phyloP scores from a whole-genome alignment of 768 basidiomycete genomes.

The Termitomyces sp. region DNA sequence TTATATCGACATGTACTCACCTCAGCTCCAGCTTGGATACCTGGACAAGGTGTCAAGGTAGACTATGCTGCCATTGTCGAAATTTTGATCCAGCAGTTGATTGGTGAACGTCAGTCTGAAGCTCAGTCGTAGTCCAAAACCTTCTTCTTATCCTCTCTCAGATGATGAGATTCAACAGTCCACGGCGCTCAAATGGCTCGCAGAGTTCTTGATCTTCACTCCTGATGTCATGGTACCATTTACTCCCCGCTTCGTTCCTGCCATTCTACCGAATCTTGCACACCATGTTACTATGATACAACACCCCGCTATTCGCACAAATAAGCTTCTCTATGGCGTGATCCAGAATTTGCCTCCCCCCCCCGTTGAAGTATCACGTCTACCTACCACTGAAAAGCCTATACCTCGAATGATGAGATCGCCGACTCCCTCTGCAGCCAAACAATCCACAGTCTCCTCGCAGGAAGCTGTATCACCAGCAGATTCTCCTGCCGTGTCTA shows the following conservation, averaged over 20 bases:
- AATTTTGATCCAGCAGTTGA: constrained; percentile 84
- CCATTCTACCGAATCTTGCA: constrained; percentile 91
- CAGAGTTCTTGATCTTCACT: constrained; percentile 82
- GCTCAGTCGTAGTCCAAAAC: constrained; percentile 1
- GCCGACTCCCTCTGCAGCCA: constrained; percentile 45
- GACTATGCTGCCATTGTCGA: constrained; percentile 92
- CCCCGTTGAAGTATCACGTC: constrained; percentile 44
- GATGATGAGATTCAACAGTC: constrained; percentile 96
- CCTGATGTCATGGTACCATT: constrained; percentile 93
- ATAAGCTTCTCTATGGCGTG: constrained; percentile 77
- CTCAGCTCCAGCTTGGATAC: constrained; percentile 63
- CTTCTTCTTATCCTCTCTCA: constrained; percentile 21
- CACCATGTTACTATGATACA: constrained; percentile 89
- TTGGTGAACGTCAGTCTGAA: constrained; percentile 64
- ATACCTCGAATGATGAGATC: constrained; percentile 41
- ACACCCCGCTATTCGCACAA: constrained; percentile 78
- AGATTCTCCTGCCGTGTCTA: constrained; percentile 21
- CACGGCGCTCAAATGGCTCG: constrained; percentile 89
- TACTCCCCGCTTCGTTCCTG: constrained; percentile 87
- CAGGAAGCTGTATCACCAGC: constrained; percentile 40
- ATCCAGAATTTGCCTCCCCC: constrained; percentile 79
- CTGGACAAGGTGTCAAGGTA: constrained; percentile 89
- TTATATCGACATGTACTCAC: constrained; percentile 9
- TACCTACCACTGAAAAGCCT: constrained; percentile 25
- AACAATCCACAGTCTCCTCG: constrained; percentile 43